Base-by-base conservation (phyloP, 352 stramenopile species). In the Phytopythium ostracodes region DNA sequence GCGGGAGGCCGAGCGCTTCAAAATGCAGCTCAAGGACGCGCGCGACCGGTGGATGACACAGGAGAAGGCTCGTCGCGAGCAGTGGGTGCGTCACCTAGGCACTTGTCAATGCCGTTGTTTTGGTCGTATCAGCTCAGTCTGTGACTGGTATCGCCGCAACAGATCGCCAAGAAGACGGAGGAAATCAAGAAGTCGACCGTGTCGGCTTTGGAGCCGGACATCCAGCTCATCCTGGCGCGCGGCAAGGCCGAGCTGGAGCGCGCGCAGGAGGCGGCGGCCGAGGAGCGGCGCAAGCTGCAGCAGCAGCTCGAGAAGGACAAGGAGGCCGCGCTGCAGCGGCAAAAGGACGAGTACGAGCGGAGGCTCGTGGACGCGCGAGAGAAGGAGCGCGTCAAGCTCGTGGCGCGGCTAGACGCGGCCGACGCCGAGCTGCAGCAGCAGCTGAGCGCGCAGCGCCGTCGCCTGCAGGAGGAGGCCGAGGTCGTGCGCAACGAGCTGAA, bases 101-200 rank as follows among this genome's bases (percentile, higher is more conserved):
- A 10, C 31, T 12, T 27, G 27, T n/a, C 22, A 29, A 5, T 36
- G 22, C 11, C 18, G n/a, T n/a, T n/a, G n/a, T n/a, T n/a, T n/a
- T n/a, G n/a, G n/a, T n/a, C n/a, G n/a, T n/a, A n/a, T n/a, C n/a
- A n/a, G n/a, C n/a, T n/a, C n/a, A n/a, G n/a, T n/a, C n/a, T n/a
- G n/a, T n/a, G n/a, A n/a, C n/a, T n/a, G n/a, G n/a, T n/a, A n/a
- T 27, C 4, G 31, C 33, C 12, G 2, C 40, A 14, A 36, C 43
- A 72, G 66, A 87, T 93, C 61, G 65, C 75, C 18, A 89, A 91
- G 60, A 93, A 94, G 67, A 94, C 82, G 1, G 84, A 91, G 46
- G 84, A 94, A 64, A 91, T 92, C 64, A 94, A 94, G 67, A 94
- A 92, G 56, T 86, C 77, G 35, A 92, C 84, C 0, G 76, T 94